These are phyloP conservation scores for Exobasidium rhododendri DNA, from an alignment of 1,284 basidiomycete genomes.

Conservation along the genomic window DNA sequence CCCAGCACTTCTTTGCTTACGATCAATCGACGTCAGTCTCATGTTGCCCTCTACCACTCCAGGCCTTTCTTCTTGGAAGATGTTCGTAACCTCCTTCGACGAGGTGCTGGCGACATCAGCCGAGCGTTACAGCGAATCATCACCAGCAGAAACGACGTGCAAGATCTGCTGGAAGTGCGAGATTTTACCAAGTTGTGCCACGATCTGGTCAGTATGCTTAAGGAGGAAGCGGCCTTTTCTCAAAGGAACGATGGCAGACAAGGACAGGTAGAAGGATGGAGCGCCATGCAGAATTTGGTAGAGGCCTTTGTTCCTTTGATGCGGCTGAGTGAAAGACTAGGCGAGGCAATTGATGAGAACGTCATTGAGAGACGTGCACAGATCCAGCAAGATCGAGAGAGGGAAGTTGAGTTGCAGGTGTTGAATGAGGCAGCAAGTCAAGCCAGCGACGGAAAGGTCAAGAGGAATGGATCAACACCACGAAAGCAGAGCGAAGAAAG, in stretches of 20 bases:
- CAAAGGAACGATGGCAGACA: conserved; percentile 1
- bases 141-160: conserved; percentile 41
- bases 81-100: conserved; percentile 25
- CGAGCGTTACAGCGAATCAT: conserved; percentile 45
- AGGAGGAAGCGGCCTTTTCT: conserved; percentile 9
- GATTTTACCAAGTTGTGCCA: conserved; percentile 38
- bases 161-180: conserved; percentile 48
- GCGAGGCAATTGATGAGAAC: conserved; percentile 47
- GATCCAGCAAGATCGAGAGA: conserved; percentile 34
- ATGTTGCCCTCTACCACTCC: conserved; percentile 37
- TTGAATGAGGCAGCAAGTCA: conserved; percentile 7
- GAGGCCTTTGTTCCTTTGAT: conserved; percentile 18
- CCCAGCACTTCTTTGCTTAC: conserved; percentile 35
- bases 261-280: conserved; percentile 1
- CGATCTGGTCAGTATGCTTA: conserved; percentile 18
- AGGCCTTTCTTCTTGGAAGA: conserved; percentile 35
- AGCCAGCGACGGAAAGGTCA: not conserved
- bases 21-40: conserved; percentile 34
- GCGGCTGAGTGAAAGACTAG: conserved; percentile 30
- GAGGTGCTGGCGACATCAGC: conserved; percentile 39
- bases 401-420: conserved; percentile 9
- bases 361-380: conserved; percentile 44
- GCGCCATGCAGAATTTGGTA: conserved; percentile 16
- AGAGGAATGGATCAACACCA: conserved; percentile 1
- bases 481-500: conserved; percentile 7